These are phyloP conservation scores for Talaromyces adpressus DNA, from an alignment of 495 filamentous ascomycete species.

Conservation along the genomic window DNA sequence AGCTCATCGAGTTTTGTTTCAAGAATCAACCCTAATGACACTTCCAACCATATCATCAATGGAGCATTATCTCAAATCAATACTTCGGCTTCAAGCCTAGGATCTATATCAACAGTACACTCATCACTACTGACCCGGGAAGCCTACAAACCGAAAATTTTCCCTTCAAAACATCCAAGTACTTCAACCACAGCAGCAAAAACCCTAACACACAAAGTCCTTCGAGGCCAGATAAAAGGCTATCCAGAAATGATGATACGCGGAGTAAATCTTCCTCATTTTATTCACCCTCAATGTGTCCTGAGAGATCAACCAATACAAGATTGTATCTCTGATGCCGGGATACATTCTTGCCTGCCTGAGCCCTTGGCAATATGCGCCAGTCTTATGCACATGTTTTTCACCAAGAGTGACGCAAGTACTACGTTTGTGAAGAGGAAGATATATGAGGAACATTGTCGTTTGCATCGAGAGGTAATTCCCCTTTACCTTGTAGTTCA, in stretches of 20 bases:
- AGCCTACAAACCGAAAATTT: not conserved
- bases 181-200: not conserved
- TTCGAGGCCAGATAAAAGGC: not conserved
- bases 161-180: not conserved
- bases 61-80: not conserved
- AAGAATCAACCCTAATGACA: not conserved
- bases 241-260: slow-evolving; percentile 1
- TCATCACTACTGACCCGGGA: not conserved
- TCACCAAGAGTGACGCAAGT: not conserved
- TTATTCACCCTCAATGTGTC: slow-evolving; percentile 1
- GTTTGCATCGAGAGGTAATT: not conserved
- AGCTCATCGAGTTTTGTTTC: not conserved
- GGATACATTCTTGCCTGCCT: not conserved
- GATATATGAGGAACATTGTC: not conserved
- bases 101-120: not conserved
- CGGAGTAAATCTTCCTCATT: not conserved
- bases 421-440: not conserved
- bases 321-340: not conserved
- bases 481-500: not conserved
- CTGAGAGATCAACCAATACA: not conserved
- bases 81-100: not conserved
- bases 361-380: slow-evolving; percentile 1
- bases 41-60: not conserved
- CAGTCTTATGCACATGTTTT: slow-evolving; percentile 4
- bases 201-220: not conserved